phyloP scores from a whole-genome alignment of 257 asterid genomes.

The Gynochthodes officinalis region DNA sequence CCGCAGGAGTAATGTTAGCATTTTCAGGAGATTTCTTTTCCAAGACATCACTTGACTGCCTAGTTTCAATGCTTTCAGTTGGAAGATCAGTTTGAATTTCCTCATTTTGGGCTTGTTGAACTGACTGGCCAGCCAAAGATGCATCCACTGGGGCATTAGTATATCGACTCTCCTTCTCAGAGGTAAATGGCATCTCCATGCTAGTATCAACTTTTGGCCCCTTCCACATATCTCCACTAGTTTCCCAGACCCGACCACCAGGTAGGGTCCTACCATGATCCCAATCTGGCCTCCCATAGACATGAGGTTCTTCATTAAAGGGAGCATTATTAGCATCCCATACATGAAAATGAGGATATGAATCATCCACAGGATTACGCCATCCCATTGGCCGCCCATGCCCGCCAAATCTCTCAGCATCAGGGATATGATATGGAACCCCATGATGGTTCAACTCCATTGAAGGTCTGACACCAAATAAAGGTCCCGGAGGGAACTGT shows the following conservation, averaged over 20 bases:
- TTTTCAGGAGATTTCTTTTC: constrained; percentile 44
- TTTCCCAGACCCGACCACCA: constrained; percentile 57
- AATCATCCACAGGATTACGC: constrained; percentile 64
- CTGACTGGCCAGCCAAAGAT: constrained; percentile 39
- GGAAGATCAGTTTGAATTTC: constrained; percentile 44
- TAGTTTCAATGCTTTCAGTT: constrained; percentile 41
- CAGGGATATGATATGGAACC: constrained; percentile 67
- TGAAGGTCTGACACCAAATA: constrained; percentile 80
- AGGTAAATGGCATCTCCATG: constrained; percentile 46
- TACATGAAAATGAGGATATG: constrained; percentile 58
- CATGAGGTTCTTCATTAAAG: constrained; percentile 75
- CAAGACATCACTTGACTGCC: constrained; percentile 31
- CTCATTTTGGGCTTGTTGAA: constrained; percentile 43
- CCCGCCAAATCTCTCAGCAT: constrained; percentile 71
- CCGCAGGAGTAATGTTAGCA: constrained; percentile 29
- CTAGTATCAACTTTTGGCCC: constrained; percentile 55
- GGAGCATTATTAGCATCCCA: constrained; percentile 72
- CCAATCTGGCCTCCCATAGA: constrained; percentile 85
- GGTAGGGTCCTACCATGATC: constrained; percentile 52
- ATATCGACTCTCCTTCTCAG: constrained; percentile 57
- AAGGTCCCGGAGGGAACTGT: constrained; percentile 69
- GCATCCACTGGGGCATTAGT: constrained; percentile 42
- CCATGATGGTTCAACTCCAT: constrained; percentile 75
- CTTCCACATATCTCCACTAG: constrained; percentile 62
- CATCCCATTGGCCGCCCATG: constrained; percentile 86